These are phyloP conservation scores for Acephala macrosclerotiorum DNA, from an alignment of 2,329 filamentous ascomycete genomes.

Conservation along the genomic window DNA sequence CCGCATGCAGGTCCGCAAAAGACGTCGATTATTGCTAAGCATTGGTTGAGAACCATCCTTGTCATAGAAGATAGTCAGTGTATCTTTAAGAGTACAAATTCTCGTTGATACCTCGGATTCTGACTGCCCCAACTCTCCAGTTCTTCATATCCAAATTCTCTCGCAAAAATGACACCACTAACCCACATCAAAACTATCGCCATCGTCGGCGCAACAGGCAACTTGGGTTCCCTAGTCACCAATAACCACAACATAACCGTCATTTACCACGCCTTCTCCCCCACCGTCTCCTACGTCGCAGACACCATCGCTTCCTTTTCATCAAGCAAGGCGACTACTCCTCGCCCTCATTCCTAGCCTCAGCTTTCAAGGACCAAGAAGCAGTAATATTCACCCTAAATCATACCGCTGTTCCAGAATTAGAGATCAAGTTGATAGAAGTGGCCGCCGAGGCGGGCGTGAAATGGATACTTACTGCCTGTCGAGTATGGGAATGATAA, in stretches of 20 bases:
- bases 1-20: background rate
- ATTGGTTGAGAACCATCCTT: background rate
- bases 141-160: no score
- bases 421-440: background rate
- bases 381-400: slow-evolving; percentile 5
- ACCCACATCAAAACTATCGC: slow-evolving; percentile 9
- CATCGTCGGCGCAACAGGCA: slow-evolving; percentile 6
- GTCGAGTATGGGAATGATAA: background rate
- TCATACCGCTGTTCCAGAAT: background rate
- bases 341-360: background rate
- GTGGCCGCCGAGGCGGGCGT: background rate
- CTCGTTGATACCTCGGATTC: background rate
- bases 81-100: no score
- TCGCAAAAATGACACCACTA: background rate
- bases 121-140: no score
- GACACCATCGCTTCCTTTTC: background rate
- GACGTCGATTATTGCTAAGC: background rate
- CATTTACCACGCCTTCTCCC: background rate
- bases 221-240: background rate
- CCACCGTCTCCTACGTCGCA: background rate
- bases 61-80: no score
- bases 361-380: background rate
- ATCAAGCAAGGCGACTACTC: background rate
- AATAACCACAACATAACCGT: background rate
- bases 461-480: slow-evolving; percentile 1